Conservation (phyloP, 1,139 yeast species). For the Geotrichum cucujoidarum region DNA sequence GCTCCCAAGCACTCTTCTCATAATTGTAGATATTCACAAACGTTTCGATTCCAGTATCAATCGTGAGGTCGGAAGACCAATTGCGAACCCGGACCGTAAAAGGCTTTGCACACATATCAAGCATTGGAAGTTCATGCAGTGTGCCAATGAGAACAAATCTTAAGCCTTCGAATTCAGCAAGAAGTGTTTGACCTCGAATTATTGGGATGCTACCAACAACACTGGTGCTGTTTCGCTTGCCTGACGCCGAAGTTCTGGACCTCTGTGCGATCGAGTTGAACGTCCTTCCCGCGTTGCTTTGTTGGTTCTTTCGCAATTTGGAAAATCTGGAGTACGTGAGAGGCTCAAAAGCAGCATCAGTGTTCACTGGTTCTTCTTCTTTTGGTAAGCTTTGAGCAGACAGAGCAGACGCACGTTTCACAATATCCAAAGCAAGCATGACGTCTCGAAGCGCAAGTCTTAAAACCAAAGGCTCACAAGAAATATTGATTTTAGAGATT, state of each 20-base stretch:
- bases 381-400: slow-evolving; percentile 27
- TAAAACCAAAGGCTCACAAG: slow-evolving; percentile 74
- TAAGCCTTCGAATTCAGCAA: slow-evolving; percentile 71
- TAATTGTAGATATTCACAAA: slow-evolving; percentile 81
- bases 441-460: slow-evolving; percentile 86
- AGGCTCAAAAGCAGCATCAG: slow-evolving; percentile 5
- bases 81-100: slow-evolving; percentile 68
- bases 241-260: background rate
- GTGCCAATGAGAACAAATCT: slow-evolving; percentile 88
- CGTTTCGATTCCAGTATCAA: slow-evolving; percentile 64
- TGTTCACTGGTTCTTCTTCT: slow-evolving; percentile 12
- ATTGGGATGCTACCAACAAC: slow-evolving; percentile 8
- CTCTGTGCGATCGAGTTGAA: background rate
- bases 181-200: slow-evolving; percentile 66
- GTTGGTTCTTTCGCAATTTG: slow-evolving; percentile 13
- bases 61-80: slow-evolving; percentile 77
- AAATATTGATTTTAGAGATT: slow-evolving; percentile 60
- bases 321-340: slow-evolving; percentile 28
- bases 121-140: slow-evolving; percentile 85
- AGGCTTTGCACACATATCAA: slow-evolving; percentile 74
- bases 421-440: slow-evolving; percentile 65
- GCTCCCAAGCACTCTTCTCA: slow-evolving; percentile 95
- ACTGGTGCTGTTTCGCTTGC: background rate
- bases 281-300: background rate
- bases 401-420: slow-evolving; percentile 64